Conservation (phyloP, 495 filamentous ascomycete species). For the Penicillium bialowiezense region DNA sequence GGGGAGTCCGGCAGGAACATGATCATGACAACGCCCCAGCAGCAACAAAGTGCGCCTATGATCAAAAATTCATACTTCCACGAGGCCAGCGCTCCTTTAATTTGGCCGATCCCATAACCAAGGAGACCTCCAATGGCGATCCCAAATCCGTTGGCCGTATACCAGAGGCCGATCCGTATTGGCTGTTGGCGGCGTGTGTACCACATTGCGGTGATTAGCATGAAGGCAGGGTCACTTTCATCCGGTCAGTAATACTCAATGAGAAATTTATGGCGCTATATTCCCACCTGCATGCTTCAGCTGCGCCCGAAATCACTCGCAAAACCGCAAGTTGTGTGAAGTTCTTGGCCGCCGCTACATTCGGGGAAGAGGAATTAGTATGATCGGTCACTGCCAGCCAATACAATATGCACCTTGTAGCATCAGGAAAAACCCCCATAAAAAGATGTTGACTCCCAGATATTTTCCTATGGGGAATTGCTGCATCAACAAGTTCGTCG, state of each 20-base stretch:
- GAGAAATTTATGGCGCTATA: background rate
- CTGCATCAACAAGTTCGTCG: slow-evolving; percentile 51
- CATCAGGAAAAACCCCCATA: slow-evolving; percentile 47
- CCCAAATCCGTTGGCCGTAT: slow-evolving; percentile 56
- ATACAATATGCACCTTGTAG: slow-evolving; percentile 9
- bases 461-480: slow-evolving; percentile 49
- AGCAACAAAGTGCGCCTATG: slow-evolving; percentile 35
- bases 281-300: slow-evolving; percentile 41
- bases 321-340: slow-evolving; percentile 47
- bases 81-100: slow-evolving; percentile 47
- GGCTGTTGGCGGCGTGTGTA: slow-evolving; percentile 54
- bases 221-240: slow-evolving; percentile 28
- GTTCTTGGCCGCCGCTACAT: slow-evolving; percentile 41
- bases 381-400: too few species aligned
- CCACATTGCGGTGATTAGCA: slow-evolving; percentile 31
- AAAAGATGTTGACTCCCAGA: slow-evolving; percentile 47
- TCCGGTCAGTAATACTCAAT: background rate
- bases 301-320: slow-evolving; percentile 50
- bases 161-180: slow-evolving; percentile 57
- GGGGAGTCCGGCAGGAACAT: slow-evolving; percentile 51
- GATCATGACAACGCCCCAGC: slow-evolving; percentile 37
- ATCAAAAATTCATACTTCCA: slow-evolving; percentile 57
- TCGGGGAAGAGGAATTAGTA: too few species aligned
- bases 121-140: slow-evolving; percentile 57
- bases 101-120: slow-evolving; percentile 57